These are phyloP conservation scores for Linanthus parryae DNA, from an alignment of 148 eudicot genomes.

Conservation along the genomic window DNA sequence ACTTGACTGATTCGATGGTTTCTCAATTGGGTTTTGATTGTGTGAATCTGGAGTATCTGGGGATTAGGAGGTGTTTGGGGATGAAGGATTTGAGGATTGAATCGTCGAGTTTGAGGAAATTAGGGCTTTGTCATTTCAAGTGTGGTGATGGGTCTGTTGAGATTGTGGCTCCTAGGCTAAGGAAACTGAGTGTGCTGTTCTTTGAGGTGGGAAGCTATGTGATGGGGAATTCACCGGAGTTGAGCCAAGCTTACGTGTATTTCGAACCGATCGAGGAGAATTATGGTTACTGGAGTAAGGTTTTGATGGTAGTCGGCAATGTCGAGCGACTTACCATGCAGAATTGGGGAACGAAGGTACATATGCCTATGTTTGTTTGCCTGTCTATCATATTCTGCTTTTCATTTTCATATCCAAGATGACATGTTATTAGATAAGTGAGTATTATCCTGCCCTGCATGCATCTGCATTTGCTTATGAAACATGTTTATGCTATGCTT, in stretches of 20 bases:
- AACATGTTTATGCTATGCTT: too few species aligned
- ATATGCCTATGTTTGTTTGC: too few species aligned
- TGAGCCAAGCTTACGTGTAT: neutral
- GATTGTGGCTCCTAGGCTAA: neutral
- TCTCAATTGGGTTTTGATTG: neutral
- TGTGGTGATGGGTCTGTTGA: neutral
- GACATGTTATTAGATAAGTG: too few species aligned
- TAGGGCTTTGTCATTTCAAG: neutral
- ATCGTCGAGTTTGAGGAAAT: neutral
- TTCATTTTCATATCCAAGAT: too few species aligned
- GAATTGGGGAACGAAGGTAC: constrained; percentile 1
- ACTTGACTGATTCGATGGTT: neutral
- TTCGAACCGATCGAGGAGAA: neutral
- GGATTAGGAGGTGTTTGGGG: neutral
- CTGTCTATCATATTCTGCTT: too few species aligned
- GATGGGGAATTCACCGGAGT: neutral
- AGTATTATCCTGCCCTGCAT: too few species aligned
- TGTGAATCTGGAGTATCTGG: neutral
- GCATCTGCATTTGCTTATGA: too few species aligned
- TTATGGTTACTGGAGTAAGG: neutral
- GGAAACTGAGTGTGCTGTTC: neutral
- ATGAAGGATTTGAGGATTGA: neutral
- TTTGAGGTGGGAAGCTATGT: neutral
- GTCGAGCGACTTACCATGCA: neutral
- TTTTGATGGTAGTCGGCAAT: neutral